These are phyloP conservation scores for Solanum aculeatissimum DNA, from an alignment of 305 asterid genomes.

Conservation along the genomic window DNA sequence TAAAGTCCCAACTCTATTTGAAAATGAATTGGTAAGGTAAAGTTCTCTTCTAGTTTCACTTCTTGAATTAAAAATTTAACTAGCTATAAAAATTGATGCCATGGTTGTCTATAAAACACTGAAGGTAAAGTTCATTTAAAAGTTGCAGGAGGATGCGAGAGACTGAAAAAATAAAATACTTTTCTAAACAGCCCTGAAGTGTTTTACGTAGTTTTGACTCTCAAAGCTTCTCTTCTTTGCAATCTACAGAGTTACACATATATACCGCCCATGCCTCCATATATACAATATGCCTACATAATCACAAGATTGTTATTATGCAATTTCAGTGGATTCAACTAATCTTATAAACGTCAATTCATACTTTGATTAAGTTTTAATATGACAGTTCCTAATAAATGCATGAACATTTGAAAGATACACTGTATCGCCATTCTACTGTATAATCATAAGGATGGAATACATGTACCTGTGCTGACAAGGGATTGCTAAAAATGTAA, in stretches of 20 bases:
- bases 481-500: constrained; percentile 65
- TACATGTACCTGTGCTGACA: constrained; percentile 47
- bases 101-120: not conserved
- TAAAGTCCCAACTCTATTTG: not conserved
- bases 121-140: not conserved
- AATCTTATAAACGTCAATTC: not conserved
- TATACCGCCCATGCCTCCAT: not conserved
- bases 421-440: not conserved
- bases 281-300: not conserved
- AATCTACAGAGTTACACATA: not conserved
- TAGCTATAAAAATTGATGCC: not conserved
- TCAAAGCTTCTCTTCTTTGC: not conserved
- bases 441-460: not conserved
- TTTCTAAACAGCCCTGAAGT: not conserved
- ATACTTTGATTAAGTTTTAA: not conserved
- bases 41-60: not conserved
- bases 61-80: not conserved
- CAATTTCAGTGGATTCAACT: not conserved
- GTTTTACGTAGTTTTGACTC: not conserved
- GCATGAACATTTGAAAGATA: not conserved
- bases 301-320: not conserved
- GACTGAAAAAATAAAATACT: not conserved
- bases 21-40: not conserved
- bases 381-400: not conserved
- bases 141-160: not conserved